Conservation (phyloP, 1,139 yeast species). For the Saccharomyces hybrid region DNA sequence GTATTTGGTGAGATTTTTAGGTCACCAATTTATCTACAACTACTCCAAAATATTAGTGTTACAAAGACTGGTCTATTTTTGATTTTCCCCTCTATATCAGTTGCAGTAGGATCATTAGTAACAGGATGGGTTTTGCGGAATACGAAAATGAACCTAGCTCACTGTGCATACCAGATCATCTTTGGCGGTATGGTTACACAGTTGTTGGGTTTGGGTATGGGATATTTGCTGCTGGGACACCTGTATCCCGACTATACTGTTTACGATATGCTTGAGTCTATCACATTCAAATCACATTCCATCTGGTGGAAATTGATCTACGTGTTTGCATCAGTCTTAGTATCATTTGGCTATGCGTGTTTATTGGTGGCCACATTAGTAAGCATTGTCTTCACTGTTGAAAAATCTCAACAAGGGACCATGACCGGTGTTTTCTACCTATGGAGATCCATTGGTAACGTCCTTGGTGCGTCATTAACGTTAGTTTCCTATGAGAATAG, state of each 20-base stretch:
- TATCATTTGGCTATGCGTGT: conserved; percentile 27
- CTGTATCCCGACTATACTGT: conserved; percentile 15
- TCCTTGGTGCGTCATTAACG: conserved; percentile 40
- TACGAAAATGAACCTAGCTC: conserved; percentile 24
- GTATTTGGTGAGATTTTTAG: conserved; percentile 39
- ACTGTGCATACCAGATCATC: conserved; percentile 24
- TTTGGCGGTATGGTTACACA: conserved; percentile 20
- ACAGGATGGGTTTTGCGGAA: conserved; percentile 43
- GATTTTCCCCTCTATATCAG: conserved; percentile 41
- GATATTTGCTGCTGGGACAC: conserved; percentile 14
- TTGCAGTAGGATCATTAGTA: conserved; percentile 52
- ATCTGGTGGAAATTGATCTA: conserved; percentile 24
- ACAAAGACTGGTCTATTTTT: conserved; percentile 46
- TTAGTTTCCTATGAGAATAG: conserved; percentile 35
- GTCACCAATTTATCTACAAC: conserved; percentile 46
- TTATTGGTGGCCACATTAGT: conserved; percentile 30
- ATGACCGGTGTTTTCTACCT: conserved; percentile 38
- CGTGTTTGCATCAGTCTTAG: conserved; percentile 16
- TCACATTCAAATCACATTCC: conserved; percentile 10
- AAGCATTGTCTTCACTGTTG: conserved; percentile 29
- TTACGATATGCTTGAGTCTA: conserved; percentile 2
- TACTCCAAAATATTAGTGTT: conserved; percentile 44
- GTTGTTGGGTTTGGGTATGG: conserved; percentile 18
- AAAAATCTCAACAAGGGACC: conserved; percentile 31
- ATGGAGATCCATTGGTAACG: conserved; percentile 43